A percentile compares a stretch with the other conserved stretches of the same genome.
Evolutionary conservation across 179 eudicot genomes (phyloP).

Genomic region (Nepenthes alata): DNA sequence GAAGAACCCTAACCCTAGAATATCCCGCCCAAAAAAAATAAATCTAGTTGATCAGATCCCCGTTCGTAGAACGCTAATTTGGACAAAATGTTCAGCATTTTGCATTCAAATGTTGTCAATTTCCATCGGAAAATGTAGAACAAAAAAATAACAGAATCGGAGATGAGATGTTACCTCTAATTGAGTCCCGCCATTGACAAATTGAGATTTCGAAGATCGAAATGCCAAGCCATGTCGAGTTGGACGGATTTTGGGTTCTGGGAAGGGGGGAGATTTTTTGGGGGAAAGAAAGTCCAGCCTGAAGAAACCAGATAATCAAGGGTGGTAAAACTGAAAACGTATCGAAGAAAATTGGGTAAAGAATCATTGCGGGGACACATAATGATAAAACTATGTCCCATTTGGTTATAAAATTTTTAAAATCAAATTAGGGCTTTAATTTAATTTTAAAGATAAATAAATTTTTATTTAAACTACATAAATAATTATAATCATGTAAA

Average conservation of each 20-base stretch:
- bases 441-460: too few relatives aligned
- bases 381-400: too few relatives aligned
- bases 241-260: constrained; percentile 7
- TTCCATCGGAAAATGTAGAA: constrained; percentile 7
- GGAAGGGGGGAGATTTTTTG: constrained; percentile 7
- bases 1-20: constrained; percentile 28
- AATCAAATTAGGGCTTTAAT: too few relatives aligned
- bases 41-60: constrained; percentile 6
- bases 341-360: background rate
- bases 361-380: too few relatives aligned
- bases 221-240: background rate
- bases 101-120: constrained; percentile 1
- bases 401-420: too few relatives aligned
- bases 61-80: constrained; percentile 2
- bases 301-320: constrained; percentile 2
- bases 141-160: background rate
- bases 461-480: too few relatives aligned
- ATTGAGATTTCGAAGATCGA: constrained; percentile 2
- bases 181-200: background rate
- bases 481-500: too few relatives aligned
- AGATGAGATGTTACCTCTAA: constrained; percentile 8
- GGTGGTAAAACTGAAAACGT: background rate
- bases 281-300: constrained; percentile 2
- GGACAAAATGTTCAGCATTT: constrained; percentile 9
- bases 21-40: background rate